phyloP scores from a whole-genome alignment of 192 early-diverging fungal species.

The Phlyctochytrium planicorne region DNA sequence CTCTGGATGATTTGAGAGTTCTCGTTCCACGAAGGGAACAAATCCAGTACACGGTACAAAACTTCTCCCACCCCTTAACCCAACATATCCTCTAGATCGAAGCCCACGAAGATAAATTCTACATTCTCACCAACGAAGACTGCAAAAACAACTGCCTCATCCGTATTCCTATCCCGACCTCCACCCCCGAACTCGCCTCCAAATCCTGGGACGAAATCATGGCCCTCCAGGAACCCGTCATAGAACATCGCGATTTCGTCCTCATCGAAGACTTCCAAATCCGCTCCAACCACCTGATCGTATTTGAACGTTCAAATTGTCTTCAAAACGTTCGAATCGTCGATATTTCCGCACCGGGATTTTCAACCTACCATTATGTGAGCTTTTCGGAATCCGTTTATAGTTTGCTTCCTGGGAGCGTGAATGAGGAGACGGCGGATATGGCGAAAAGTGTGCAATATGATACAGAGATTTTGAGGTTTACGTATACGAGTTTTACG shows the following conservation, averaged over 20 bases:
- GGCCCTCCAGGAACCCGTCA: too few species aligned
- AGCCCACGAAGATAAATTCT: constrained; percentile 25
- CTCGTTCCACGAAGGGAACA: not conserved
- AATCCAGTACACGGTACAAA: constrained; percentile 4
- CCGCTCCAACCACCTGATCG: not conserved
- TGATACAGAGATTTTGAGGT: constrained; percentile 28
- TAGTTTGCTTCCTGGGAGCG: too few species aligned
- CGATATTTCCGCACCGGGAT: constrained; percentile 36
- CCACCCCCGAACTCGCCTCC: too few species aligned
- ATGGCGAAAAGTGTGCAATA: too few species aligned
- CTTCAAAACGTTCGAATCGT: constrained; percentile 9
- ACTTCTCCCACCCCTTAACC: constrained; percentile 44
- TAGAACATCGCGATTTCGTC: too few species aligned
- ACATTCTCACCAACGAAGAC: too few species aligned
- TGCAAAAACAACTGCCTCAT: too few species aligned
- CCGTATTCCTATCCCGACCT: too few species aligned
- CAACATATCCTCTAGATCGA: constrained; percentile 23
- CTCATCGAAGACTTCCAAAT: not conserved
- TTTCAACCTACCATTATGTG: constrained; percentile 8
- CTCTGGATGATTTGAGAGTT: not conserved
- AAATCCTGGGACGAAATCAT: too few species aligned
- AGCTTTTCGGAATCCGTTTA: constrained; percentile 26
- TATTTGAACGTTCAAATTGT: not conserved
- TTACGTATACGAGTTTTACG: constrained; percentile 25
- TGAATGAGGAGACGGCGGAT: too few species aligned